Evolutionary conservation across 306 rosid genomes (phyloP).

Genomic region (Geum urbanum): DNA sequence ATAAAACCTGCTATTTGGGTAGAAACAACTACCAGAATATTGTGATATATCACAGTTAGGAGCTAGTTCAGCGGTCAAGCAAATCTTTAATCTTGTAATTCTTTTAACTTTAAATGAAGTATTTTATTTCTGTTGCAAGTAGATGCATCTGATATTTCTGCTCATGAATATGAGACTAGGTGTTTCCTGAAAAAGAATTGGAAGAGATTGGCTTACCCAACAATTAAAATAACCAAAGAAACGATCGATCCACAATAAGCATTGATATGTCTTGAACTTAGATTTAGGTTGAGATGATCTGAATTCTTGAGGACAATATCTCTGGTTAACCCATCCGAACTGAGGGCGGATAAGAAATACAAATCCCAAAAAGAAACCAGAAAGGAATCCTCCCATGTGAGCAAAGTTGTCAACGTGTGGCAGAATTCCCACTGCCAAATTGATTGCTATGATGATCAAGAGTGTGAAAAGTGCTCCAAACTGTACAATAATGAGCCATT

Average conservation of each 20-base stretch:
- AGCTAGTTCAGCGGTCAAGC: not conserved
- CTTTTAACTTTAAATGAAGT: not conserved
- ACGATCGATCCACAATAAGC: slow-evolving; percentile 67
- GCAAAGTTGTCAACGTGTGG: slow-evolving; percentile 98
- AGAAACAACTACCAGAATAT: not conserved
- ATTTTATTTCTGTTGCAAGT: not conserved
- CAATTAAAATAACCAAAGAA: slow-evolving; percentile 64
- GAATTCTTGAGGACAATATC: slow-evolving; percentile 43
- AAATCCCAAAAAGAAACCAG: slow-evolving; percentile 89
- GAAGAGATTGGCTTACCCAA: slow-evolving; percentile 54
- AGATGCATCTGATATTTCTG: not conserved
- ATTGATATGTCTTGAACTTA: slow-evolving; percentile 79
- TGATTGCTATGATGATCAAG: slow-evolving; percentile 64
- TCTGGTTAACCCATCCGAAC: slow-evolving; percentile 82
- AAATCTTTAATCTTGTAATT: not conserved
- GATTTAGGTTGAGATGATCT: slow-evolving; percentile 40
- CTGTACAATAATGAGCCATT: slow-evolving; percentile 33
- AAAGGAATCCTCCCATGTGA: slow-evolving; percentile 88
- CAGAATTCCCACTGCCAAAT: slow-evolving; percentile 89
- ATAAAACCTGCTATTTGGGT: not conserved
- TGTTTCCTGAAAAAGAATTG: not conserved
- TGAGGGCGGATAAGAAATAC: slow-evolving; percentile 96
- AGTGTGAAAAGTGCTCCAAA: slow-evolving; percentile 70
- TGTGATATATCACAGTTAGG: not conserved
- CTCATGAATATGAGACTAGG: not conserved